Base-by-base conservation (phyloP, 306 rosid genomes). In the Hylodesmum podocarpum region DNA sequence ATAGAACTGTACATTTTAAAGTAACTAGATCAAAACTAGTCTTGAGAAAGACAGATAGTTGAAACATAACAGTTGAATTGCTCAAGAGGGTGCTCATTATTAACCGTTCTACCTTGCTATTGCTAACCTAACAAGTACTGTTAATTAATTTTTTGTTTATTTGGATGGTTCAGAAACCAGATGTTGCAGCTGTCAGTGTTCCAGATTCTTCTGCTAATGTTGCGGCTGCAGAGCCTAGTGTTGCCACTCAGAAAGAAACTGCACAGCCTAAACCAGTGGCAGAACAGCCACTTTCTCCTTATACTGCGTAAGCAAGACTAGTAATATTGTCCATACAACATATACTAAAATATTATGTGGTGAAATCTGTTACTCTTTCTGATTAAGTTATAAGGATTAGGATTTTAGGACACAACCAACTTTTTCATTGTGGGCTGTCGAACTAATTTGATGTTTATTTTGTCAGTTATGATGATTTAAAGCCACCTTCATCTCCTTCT, bases 201-300 rank as follows among this genome's bases (percentile, higher is more conserved):
- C 59, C 83, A 80, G 80, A 49, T 54, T 87, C 88, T 25, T 40
- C 86, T 25, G 54, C 73, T 68, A 77, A 49, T 84, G 72, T 75
- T 49, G 63, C 63, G 67, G 55, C 81, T 16, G 80, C 18, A 71
- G 83, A 85, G 80, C 81, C 89, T 44, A 82, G 58, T 51, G 62
- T 68, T 82, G 36, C 86, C 54, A 49, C 75, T 31, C 78, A 47
- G 70, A 47, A 78, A 68, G 93, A 83, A 64, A 40, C 83, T 49
- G 64, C 68, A 39, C 83, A 54, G 73, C 81, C 76, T 54, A 81
- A 77, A 80, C 78, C 77, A 53, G 82, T 36, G 57, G 74, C 66
- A 6, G 54, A 84, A 61, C 83, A 84, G 22, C 64, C 91, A 31
- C 90, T 80, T 77, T 91, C 98, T 76, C 95, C 98, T 40, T 89